Evolutionary conservation across 176 grass and related monocot species (phyloP), one percentile per base, ranked within the genome.

Genomic region (Carex pumila): DNA sequence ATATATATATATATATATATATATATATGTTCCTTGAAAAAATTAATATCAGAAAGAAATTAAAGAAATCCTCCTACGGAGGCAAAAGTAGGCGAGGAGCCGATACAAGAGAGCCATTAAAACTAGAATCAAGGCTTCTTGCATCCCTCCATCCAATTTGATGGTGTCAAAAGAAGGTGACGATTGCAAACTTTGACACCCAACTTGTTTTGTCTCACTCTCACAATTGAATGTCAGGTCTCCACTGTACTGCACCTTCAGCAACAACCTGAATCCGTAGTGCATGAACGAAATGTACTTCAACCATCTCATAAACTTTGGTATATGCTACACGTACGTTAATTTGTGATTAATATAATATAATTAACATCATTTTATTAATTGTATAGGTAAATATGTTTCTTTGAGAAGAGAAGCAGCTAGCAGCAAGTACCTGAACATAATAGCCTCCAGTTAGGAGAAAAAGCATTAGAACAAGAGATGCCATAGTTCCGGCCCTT

Each of bases 391-490:
- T 6, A 39, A 39, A 39, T 5, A 39, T 39, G 37, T 39, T 39
- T 39, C 37, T 39, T 39, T 34, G 21, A 71, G 15, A 45, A 37
- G 18, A 65, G 60, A 64, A 32, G 66, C 71, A 85, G 9, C 12
- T 58, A 85, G 9, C 12, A 32, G 37, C 4, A 39, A 39, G 36
- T 82, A 92, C 90, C 90, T 92, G 87, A 69, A 92, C 89, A 74
- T 97, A 97, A 83, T 97, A 97, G 1, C 92, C 94, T 41, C 94
- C 94, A 19, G 94, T 97, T 80, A 97, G 92, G 19, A 97, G 94
- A 88, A 97, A 94, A 37, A 97, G 88, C 94, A 97, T 94, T 14
- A 97, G 88, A 65, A 94, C 88, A 19, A 97, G 88, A 84, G 94
- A 97, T 72, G 92, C 94, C 87, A 92, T 90, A 7, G 92, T 85